Evolutionary conservation across 148 eudicot genomes (phyloP).

Genomic region (Chenopodium quinoa): DNA sequence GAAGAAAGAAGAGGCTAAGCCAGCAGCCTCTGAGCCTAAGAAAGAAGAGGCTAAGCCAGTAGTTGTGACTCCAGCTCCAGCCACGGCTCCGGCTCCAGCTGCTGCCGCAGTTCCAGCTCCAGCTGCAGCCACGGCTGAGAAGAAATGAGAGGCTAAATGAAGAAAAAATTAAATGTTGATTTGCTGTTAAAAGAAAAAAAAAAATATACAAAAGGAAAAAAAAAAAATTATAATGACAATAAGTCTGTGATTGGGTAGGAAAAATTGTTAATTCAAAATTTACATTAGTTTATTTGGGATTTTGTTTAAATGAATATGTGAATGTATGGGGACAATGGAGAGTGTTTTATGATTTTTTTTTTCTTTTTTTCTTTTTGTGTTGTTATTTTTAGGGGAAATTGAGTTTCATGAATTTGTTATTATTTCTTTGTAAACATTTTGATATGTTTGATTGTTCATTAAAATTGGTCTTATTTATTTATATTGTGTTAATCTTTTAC

Average conservation of each 20-base stretch:
- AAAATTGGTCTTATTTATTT: not conserved
- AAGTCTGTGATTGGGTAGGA: conserved; percentile 13
- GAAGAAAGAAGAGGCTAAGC: not conserved
- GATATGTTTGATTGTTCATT: not conserved
- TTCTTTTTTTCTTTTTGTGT: not conserved
- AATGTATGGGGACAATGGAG: not conserved
- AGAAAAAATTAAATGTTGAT: not conserved
- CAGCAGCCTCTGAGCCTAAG: conserved; percentile 14
- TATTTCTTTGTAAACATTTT: conserved; percentile 2
- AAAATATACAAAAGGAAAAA: too few species aligned
- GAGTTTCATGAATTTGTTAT: not conserved
- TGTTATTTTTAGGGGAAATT: not conserved
- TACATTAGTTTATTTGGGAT: not conserved
- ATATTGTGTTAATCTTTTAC: too few species aligned
- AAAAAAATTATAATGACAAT: not conserved
- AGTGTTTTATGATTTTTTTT: not conserved
- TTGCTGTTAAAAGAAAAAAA: not conserved
- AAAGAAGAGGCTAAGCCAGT: conserved; percentile 20
- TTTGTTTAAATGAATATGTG: not conserved
- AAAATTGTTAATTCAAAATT: not conserved
- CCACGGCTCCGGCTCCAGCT: too few species aligned
- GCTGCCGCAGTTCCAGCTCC: not conserved
- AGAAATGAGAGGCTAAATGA: conserved; percentile 16
- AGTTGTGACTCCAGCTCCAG: conserved; percentile 6
- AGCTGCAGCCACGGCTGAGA: conserved; percentile 3